These are phyloP conservation scores for Oryza officinalis DNA, from an alignment of 176 grass and related monocot genomes.

Conservation along the genomic window DNA sequence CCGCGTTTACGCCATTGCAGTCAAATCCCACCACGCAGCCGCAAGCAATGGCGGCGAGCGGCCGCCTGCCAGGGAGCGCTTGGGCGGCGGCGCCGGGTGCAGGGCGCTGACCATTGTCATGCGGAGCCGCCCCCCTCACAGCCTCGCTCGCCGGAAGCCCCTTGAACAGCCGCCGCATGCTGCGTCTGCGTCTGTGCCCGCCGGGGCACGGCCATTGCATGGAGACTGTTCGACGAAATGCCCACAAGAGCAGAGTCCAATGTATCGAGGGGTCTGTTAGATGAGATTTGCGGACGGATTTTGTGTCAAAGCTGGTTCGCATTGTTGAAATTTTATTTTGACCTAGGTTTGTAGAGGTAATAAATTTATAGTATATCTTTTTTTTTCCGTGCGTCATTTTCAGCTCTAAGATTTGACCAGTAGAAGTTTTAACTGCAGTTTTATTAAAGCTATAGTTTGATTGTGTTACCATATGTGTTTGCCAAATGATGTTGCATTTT, in stretches of 20 bases:
- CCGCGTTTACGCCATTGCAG: no score
- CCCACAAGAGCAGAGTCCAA: background rate
- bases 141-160: no score
- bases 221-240: conserved; percentile 19
- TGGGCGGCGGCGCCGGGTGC: background rate
- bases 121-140: no score
- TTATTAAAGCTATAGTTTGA: no score
- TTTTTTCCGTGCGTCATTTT: background rate
- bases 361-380: background rate
- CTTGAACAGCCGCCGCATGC: no score
- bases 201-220: background rate
- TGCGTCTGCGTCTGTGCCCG: background rate
- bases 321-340: background rate
- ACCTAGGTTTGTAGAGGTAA: background rate
- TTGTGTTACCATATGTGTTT: no score
- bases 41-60: background rate
- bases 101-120: no score
- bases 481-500: no score
- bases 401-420: background rate
- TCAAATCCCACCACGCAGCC: background rate
- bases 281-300: background rate
- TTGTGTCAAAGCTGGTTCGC: background rate
- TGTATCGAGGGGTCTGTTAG: background rate
- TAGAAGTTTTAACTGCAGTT: background rate
- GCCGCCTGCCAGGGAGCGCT: background rate